Conservation (phyloP, 2,329 filamentous ascomycete species). For the Neofusicoccum laricinum region DNA sequence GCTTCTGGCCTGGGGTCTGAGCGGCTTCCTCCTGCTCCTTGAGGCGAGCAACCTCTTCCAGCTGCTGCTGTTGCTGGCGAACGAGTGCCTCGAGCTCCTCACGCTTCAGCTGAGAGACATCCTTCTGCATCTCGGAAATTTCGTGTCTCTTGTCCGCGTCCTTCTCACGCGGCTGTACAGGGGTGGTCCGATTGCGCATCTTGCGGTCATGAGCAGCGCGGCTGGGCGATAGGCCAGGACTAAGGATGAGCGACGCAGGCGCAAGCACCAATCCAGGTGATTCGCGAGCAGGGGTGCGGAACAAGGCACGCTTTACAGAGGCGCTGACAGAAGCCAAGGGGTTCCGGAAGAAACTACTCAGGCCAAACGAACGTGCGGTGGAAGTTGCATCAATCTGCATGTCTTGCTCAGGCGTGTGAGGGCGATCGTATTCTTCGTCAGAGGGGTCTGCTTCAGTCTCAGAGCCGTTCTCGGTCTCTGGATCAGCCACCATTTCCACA, state of each 20-base stretch:
- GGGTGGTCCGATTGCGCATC: not conserved
- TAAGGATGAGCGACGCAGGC: not conserved
- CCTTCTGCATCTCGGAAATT: not conserved
- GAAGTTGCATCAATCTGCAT: not conserved
- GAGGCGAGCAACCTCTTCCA: not conserved
- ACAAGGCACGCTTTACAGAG: no score
- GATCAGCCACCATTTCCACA: not conserved
- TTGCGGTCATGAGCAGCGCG: not conserved
- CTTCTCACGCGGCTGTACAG: not conserved
- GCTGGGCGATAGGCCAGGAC: not conserved
- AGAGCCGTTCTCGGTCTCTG: not conserved
- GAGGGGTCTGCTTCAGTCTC: not conserved
- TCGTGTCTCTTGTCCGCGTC: conserved; percentile 9
- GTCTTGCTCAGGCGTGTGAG: not conserved
- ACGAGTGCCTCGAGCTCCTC: not conserved
- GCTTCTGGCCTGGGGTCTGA: not conserved
- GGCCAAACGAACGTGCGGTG: not conserved
- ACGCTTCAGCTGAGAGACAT: not conserved
- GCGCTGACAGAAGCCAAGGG: no score
- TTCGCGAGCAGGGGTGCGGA: not conserved
- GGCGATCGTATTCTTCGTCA: not conserved
- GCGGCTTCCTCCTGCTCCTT: not conserved
- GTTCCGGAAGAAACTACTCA: not conserved
- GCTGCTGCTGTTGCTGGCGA: not conserved
- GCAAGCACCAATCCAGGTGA: not conserved